phyloP scores from a whole-genome alignment of 2,329 filamentous ascomycete genomes.

The Fusarium tanahbumbuense region DNA sequence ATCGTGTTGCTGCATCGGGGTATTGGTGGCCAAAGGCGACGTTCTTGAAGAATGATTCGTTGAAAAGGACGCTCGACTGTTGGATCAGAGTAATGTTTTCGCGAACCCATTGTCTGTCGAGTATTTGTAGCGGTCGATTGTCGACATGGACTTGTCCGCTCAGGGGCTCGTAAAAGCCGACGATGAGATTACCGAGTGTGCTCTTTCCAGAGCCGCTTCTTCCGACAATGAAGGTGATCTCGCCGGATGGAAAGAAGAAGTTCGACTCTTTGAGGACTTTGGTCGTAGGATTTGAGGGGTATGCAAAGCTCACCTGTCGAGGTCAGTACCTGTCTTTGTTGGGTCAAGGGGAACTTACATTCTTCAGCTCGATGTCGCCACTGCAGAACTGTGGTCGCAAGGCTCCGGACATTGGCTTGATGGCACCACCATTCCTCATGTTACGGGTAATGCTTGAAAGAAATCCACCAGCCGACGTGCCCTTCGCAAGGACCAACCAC shows the following conservation, averaged over 20 bases:
- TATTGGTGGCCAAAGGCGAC: constrained; percentile 75
- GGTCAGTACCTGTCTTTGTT: neutral
- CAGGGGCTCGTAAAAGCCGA: constrained; percentile 78
- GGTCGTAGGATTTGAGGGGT: constrained; percentile 75
- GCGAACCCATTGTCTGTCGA: constrained; percentile 79
- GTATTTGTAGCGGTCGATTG: constrained; percentile 66
- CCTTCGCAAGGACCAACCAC: constrained; percentile 81
- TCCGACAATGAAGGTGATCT: constrained; percentile 85
- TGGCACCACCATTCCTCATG: neutral
- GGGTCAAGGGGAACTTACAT: neutral
- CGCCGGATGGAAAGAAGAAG: constrained; percentile 77
- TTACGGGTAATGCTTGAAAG: constrained; percentile 62
- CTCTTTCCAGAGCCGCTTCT: constrained; percentile 93
- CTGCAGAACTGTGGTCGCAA: constrained; percentile 59
- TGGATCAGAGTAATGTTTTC: constrained; percentile 84
- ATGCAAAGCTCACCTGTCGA: constrained; percentile 79
- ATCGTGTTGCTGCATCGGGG: constrained; percentile 59
- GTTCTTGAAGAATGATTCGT: constrained; percentile 82
- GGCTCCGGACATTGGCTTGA: constrained; percentile 8
- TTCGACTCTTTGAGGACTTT: constrained; percentile 70
- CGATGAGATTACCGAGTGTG: constrained; percentile 82
- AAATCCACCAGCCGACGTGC: constrained; percentile 76
- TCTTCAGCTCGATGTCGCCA: constrained; percentile 66
- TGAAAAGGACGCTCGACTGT: constrained; percentile 84
- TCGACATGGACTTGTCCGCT: constrained; percentile 78